Base-by-base conservation (phyloP, 2,329 filamentous ascomycete species). In the Hortaea sp. region DNA sequence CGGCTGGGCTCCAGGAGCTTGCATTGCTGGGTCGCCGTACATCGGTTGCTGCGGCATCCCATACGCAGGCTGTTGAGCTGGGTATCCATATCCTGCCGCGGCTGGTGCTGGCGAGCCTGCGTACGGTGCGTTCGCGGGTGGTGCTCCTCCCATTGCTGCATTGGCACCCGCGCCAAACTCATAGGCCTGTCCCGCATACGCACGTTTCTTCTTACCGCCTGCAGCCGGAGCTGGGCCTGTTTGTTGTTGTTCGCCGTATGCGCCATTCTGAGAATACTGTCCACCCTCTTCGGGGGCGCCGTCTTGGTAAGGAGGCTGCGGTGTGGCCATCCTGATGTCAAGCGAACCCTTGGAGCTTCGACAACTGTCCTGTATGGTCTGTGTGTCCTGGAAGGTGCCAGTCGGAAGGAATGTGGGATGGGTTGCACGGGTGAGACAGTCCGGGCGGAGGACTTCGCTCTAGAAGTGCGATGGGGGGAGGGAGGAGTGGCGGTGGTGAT, bases 151-250 rank as follows among this genome's bases (percentile, higher is more conserved):
- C 67, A 60, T 54, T 66, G 61, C 63, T 69, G 67, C 58, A 75
- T 97, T 97, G 62, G 85, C 86, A 59, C 90, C 92, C 43, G 79
- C 77, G 43, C 85, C 88, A 59, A 97, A 92, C 49, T 94, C 90
- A 67, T 94, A 98, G 40, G 90, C 90, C 67, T 94, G 85, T 47
- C 87, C 87, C 45, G 92, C 92, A 72, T 97, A 97, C 47, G 85
- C 84, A 73, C 88, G 79, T 79, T 95, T 95, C 73, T 88, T 88
- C 20, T 50, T 56, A 11, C 53, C 57, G 29, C 51, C 54, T 30
- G 53, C 55, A 30, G 57, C 54, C 7, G 56, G 55, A 32, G 56
- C 49, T 27, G 49, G 37, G 20, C 48, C 45, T 34, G 49, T 43
- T 48, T 53, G 55, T 43, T 54, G 52, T 30, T 45, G 11, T 35